phyloP scores from a whole-genome alignment of 257 asterid genomes.

The Penstemon davidsonii region DNA sequence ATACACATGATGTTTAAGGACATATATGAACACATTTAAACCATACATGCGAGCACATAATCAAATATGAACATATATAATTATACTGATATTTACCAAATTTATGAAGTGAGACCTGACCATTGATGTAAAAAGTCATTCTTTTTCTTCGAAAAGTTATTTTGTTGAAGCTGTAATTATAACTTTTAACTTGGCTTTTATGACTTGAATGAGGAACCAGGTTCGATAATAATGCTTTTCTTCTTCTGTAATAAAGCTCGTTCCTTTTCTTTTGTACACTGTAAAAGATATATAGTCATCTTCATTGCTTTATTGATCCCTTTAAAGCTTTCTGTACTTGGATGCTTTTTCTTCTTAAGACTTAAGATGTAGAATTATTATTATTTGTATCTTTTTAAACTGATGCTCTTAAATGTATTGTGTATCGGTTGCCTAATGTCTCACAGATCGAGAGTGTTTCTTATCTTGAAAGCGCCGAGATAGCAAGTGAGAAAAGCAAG shows the following conservation, averaged over 20 bases:
- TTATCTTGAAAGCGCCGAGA: conserved; percentile 43
- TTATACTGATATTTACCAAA: no score
- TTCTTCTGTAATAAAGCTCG: neutral
- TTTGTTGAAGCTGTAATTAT: no score
- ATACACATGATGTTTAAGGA: no score
- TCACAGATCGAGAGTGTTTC: conserved; percentile 69
- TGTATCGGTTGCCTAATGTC: conserved; percentile 27
- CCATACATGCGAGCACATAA: neutral
- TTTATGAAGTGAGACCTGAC: conserved; percentile 13
- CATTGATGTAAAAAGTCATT: neutral
- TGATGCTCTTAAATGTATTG: neutral
- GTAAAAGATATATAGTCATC: conserved; percentile 3
- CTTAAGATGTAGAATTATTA: neutral
- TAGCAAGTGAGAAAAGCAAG: conserved; percentile 38
- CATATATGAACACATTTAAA: no score
- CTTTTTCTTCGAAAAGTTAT: no score
- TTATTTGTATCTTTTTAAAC: conserved; percentile 1
- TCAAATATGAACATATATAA: no score
- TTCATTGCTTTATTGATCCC: neutral
- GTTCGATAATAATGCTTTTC: no score
- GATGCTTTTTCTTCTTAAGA: conserved; percentile 4
- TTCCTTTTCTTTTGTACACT: neutral
- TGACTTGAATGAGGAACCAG: no score
- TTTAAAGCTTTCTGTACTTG: neutral
- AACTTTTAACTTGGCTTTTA: no score